A percentile compares a stretch with the other conserved stretches of the same genome.
Conservation (phyloP, 192 early-diverging fungal genomes). For the Helicostylum pulchrum region DNA sequence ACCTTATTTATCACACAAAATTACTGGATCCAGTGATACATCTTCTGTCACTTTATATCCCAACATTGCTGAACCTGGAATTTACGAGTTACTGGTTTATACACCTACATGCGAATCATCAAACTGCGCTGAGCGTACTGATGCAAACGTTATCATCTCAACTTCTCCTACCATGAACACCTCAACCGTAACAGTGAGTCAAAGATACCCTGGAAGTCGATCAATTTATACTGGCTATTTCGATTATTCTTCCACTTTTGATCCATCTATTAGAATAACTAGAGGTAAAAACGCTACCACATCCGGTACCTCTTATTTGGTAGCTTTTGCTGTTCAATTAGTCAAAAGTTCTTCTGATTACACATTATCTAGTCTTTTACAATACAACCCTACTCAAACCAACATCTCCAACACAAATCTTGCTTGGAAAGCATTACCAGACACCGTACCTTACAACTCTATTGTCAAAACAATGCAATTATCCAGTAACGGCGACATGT, state of each 20-base stretch:
- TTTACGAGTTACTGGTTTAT: constrained; percentile 24
- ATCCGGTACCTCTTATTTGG: constrained; percentile 13
- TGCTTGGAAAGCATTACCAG: constrained; percentile 22
- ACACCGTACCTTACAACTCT: constrained; percentile 37
- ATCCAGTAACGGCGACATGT: constrained; percentile 27
- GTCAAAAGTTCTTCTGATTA: constrained; percentile 17
- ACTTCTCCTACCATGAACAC: not conserved
- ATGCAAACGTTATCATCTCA: constrained; percentile 12
- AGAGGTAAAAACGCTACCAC: constrained; percentile 16
- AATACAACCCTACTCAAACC: constrained; percentile 9
- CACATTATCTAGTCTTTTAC: constrained; percentile 21
- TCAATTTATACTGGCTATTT: constrained; percentile 31
- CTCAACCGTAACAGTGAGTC: not conserved
- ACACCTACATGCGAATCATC: constrained; percentile 27
- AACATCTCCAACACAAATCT: not conserved
- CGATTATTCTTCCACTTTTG: constrained; percentile 10
- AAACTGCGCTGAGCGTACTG: constrained; percentile 22
- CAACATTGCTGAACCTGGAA: constrained; percentile 28
- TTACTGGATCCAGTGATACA: not conserved
- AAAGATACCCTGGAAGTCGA: constrained; percentile 6
- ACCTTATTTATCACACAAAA: constrained; percentile 11
- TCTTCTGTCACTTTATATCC: constrained; percentile 24
- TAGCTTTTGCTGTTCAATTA: constrained; percentile 29
- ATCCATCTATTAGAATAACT: constrained; percentile 18
- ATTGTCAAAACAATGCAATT: constrained; percentile 44